These are phyloP conservation scores for Geranomyces variabilis DNA, from an alignment of 192 early-diverging fungal species.

Conservation along the genomic window DNA sequence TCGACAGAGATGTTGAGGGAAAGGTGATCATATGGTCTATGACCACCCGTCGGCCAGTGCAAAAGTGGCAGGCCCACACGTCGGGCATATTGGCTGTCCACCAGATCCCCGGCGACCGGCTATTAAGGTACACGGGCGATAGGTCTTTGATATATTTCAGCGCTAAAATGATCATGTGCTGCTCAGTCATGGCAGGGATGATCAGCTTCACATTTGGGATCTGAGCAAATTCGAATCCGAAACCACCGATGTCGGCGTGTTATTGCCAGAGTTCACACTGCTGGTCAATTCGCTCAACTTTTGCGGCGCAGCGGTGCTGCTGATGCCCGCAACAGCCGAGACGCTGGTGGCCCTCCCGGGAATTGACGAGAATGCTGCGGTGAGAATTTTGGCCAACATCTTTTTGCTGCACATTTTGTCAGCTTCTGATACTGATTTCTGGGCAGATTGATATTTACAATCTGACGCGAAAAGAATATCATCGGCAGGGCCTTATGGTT, in stretches of 20 bases:
- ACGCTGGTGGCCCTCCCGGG: constrained; percentile 20
- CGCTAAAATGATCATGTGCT: too few species aligned
- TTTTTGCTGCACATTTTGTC: neutral
- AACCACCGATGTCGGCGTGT: neutral
- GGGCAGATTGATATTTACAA: constrained; percentile 32
- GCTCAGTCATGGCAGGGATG: constrained; percentile 36
- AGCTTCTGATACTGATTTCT: neutral
- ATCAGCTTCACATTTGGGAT: constrained; percentile 26
- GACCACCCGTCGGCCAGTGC: constrained; percentile 18
- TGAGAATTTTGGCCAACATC: neutral
- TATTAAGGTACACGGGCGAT: constrained; percentile 1
- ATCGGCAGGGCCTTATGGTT: constrained; percentile 16
- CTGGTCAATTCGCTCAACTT: constrained; percentile 39
- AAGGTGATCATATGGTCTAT: constrained; percentile 29
- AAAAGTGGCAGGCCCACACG: constrained; percentile 20
- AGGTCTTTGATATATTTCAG: too few species aligned
- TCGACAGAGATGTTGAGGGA: constrained; percentile 31
- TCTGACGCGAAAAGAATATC: constrained; percentile 1
- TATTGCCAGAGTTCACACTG: constrained; percentile 9
- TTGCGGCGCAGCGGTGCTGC: constrained; percentile 19
- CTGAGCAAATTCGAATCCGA: neutral
- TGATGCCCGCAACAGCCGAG: neutral
- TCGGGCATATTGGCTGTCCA: constrained; percentile 23
- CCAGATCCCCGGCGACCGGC: neutral
- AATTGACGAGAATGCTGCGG: constrained; percentile 24